Conservation (phyloP, 495 filamentous ascomycete genomes). For the Cercophora sp. region DNA sequence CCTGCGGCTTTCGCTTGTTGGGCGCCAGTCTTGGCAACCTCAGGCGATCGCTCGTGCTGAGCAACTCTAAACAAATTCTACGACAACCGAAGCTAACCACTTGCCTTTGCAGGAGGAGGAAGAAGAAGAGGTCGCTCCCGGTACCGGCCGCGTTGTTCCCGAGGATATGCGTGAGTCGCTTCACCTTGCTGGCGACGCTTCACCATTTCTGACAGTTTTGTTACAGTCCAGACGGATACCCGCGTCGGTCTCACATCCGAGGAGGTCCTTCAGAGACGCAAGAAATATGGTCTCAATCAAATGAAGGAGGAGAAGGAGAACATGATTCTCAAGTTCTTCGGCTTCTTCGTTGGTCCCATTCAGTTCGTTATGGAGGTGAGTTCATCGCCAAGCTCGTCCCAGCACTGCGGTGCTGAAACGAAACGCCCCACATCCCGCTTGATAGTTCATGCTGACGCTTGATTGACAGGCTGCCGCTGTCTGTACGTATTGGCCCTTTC, state of each 20-base stretch:
- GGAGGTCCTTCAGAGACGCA: constrained; percentile 66
- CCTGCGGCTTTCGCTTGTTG: no score
- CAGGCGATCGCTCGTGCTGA: no score
- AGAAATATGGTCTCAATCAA: constrained; percentile 79
- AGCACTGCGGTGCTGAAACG: constrained; percentile 24
- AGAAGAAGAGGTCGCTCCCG: constrained; percentile 54
- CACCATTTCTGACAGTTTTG: neutral
- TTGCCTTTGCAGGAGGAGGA: constrained; percentile 31
- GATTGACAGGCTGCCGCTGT: constrained; percentile 32
- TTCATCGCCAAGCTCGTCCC: constrained; percentile 15
- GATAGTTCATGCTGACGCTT: constrained; percentile 21
- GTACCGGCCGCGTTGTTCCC: constrained; percentile 51
- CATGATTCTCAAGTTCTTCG: constrained; percentile 75
- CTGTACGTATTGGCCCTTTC: constrained; percentile 22
- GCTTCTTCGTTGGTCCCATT: constrained; percentile 84
- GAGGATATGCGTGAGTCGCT: constrained; percentile 49
- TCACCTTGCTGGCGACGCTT: no score
- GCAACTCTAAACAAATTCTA: no score
- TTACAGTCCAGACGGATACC: constrained; percentile 57
- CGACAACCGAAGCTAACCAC: no score
- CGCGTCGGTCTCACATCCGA: constrained; percentile 62
- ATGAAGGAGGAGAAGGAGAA: constrained; percentile 89
- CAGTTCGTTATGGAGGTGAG: constrained; percentile 92
- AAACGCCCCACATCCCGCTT: constrained; percentile 24
- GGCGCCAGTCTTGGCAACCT: neutral